Evolutionary conservation across 148 eudicot species (phyloP).

Genomic region (Suaeda aralocaspica): DNA sequence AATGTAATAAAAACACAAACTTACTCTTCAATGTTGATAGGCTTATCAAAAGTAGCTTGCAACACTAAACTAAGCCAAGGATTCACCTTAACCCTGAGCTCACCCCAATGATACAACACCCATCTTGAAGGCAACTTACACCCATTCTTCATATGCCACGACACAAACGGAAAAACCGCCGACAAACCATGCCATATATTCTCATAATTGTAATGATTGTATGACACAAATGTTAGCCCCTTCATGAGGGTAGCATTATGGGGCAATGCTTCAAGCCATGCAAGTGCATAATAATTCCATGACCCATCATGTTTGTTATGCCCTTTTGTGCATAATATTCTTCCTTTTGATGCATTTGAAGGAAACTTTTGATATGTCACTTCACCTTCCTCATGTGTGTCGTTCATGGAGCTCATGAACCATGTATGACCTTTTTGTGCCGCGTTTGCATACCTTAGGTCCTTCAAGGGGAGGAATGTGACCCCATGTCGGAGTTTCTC

Average conservation of each 20-base stretch:
- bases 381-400: conserved; percentile 57
- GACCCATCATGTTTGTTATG: conserved; percentile 58
- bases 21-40: conserved; percentile 33
- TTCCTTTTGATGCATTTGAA: conserved; percentile 46
- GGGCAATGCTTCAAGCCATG: conserved; percentile 58
- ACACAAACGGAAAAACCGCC: conserved; percentile 52
- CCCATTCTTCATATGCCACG: conserved; percentile 59
- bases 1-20: too few species aligned
- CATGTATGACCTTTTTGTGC: conserved; percentile 70
- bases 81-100: conserved; percentile 46
- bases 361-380: conserved; percentile 65
- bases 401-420: conserved; percentile 83
- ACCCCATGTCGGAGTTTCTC: conserved; percentile 46
- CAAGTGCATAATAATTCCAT: conserved; percentile 68
- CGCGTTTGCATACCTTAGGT: conserved; percentile 43
- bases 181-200: conserved; percentile 80
- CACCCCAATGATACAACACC: conserved; percentile 75
- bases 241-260: conserved; percentile 47
- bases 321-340: conserved; percentile 64
- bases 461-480: conserved; percentile 72
- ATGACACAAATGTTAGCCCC: conserved; percentile 61
- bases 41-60: conserved; percentile 53
- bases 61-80: conserved; percentile 51
- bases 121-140: conserved; percentile 47
- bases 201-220: conserved; percentile 59